Evolutionary conservation across 768 basidiomycete species (phyloP).

Genomic region (Floccularia luteovirens): DNA sequence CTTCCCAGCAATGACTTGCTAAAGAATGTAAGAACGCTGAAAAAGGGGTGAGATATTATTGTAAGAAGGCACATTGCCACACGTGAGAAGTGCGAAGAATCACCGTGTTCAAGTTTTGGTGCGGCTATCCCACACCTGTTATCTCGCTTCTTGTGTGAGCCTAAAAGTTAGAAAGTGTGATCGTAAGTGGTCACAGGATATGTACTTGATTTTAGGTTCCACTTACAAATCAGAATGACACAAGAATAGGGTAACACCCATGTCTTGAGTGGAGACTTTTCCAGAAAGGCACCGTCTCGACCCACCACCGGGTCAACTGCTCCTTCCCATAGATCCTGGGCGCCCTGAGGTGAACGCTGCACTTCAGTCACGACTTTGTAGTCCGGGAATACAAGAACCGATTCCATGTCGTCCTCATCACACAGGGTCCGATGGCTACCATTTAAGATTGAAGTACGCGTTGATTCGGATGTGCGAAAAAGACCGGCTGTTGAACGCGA

Average conservation of each 20-base stretch:
- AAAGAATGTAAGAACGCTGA: constrained; percentile 59
- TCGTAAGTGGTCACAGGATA: constrained; percentile 8
- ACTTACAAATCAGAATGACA: constrained; percentile 83
- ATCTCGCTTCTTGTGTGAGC: constrained; percentile 90
- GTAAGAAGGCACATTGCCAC: constrained; percentile 9
- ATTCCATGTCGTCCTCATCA: constrained; percentile 57
- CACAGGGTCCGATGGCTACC: constrained; percentile 74
- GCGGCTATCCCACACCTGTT: constrained; percentile 88
- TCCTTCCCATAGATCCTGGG: constrained; percentile 58
- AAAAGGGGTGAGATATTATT: constrained; percentile 7
- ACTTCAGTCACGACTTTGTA: constrained; percentile 79
- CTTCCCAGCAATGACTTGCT: constrained; percentile 65
- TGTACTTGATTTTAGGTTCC: constrained; percentile 3
- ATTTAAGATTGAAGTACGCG: constrained; percentile 67
- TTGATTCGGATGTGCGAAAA: constrained; percentile 48
- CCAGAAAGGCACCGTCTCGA: constrained; percentile 33
- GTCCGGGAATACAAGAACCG: constrained; percentile 88
- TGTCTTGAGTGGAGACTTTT: constrained; percentile 45
- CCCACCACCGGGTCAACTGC: constrained; percentile 54
- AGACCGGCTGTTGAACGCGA: constrained; percentile 39
- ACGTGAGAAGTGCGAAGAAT: constrained; percentile 12
- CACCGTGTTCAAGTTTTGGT: constrained; percentile 73
- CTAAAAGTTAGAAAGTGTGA: constrained; percentile 29
- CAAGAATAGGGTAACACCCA: constrained; percentile 88
- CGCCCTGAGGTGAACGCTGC: constrained; percentile 53